Base-by-base conservation (phyloP, 345 rosid species). In the Pistacia integerrima region DNA sequence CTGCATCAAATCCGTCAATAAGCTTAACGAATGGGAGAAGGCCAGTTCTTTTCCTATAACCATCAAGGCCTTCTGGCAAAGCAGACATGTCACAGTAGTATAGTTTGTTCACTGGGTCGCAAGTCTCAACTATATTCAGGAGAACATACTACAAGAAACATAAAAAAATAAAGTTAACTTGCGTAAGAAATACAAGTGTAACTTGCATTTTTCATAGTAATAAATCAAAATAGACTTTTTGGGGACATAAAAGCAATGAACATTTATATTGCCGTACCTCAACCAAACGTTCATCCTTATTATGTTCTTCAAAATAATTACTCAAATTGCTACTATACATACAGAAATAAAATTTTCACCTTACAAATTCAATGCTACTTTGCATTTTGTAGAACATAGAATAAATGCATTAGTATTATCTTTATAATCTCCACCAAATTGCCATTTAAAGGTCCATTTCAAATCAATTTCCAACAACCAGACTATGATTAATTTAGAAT, bases 101-200 rank as follows among this genome's bases (percentile, higher is more conserved):
- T 5, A 96, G 78, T 83, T 96, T 93, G 85, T 96, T 96, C 57
- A 88, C 89, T 2, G 97, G 97, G 81, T 87, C 98, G 82, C 94
- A 88, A 63, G 84, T 83, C 84, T 93, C 97, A 0, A 25, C 66
- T 56, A 84, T 82, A 33, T 68, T 41, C 74, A 96, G 79, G 73
- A 96, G 84, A 74, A 96, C 82, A 81, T 91, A 92, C 99, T 96
- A 92, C 83, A 85, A 35, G 49, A 33, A 64, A 67, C 67, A 62
- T n/a, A 28, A 69, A 67, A 80, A 76, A 57, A 3, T n/a, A 46
- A 1, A 72, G 57, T 75, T 55, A 82, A 17, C 20, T 36, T 30
- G 46, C 46, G 1, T 46, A 57, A 60, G 1, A 22, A 63, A 49
- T 36, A 55, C 2, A 68, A 5, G 61, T 12, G 13, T 12, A 69